phyloP scores from a whole-genome alignment of 2,329 filamentous ascomycete species.

The Xylaria hypoxylon region DNA sequence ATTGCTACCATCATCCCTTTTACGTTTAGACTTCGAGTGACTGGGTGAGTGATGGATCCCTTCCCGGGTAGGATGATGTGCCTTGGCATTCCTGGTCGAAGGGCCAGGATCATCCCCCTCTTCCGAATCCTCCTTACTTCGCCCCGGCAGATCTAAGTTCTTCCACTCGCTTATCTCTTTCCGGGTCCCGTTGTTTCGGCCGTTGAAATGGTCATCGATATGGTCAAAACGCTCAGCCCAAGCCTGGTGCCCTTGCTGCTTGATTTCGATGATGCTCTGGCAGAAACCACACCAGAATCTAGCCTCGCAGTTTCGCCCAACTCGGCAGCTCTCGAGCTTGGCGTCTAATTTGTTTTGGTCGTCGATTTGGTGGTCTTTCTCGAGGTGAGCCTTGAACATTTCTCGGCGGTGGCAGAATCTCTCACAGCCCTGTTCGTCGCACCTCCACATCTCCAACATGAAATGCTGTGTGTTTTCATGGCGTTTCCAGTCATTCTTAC shows the following conservation, averaged over 20 bases:
- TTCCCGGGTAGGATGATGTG: conserved; percentile 5
- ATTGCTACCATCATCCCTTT: conserved; percentile 39
- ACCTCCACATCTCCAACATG: conserved; percentile 78
- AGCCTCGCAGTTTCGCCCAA: conserved; percentile 72
- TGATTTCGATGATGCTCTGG: conserved; percentile 63
- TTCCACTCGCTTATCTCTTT: conserved; percentile 69
- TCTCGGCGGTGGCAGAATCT: conserved; percentile 69
- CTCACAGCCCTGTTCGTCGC: conserved; percentile 67
- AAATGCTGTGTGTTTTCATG: conserved; percentile 87
- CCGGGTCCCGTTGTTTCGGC: conserved; percentile 55
- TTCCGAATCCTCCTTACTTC: conserved; percentile 40
- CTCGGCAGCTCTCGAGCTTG: conserved; percentile 65
- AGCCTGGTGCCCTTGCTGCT: conserved; percentile 62
- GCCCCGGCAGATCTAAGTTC: conserved; percentile 50
- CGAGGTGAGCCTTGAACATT: conserved; percentile 72
- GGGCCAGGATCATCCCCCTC: conserved; percentile 33
- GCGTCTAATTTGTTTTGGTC: conserved; percentile 53
- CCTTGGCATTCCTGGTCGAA: conserved; percentile 33
- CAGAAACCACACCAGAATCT: conserved; percentile 94
- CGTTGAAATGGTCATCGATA: conserved; percentile 78
- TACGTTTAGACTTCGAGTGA: conserved; percentile 41
- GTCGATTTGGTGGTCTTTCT: conserved; percentile 58
- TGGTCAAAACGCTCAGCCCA: conserved; percentile 73
- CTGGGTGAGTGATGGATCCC: not conserved
- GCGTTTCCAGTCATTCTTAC: conserved; percentile 93